Conservation (phyloP, 2,329 filamentous ascomycete genomes). For the Fusarium dlaminii region DNA sequence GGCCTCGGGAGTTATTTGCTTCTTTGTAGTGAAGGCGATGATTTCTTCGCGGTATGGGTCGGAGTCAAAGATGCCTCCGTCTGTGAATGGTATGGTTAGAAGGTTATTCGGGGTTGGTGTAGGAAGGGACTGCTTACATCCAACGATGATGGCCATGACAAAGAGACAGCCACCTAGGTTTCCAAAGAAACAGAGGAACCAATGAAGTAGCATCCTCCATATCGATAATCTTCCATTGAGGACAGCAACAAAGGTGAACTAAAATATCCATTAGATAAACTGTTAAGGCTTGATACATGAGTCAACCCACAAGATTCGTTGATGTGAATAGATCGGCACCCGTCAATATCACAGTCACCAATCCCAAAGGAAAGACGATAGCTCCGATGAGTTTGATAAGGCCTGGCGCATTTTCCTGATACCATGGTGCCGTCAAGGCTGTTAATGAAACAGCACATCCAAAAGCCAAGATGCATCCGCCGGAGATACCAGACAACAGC, state of each 20-base stretch:
- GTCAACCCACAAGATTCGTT: slow-evolving; percentile 25
- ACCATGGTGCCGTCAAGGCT: slow-evolving; percentile 36
- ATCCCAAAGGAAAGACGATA: slow-evolving; percentile 31
- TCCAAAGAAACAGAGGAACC: slow-evolving; percentile 58
- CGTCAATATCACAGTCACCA: slow-evolving; percentile 34
- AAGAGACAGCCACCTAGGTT: slow-evolving; percentile 60
- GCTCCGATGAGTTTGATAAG: slow-evolving; percentile 35
- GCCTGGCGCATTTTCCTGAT: slow-evolving; percentile 37
- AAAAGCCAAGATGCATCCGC: slow-evolving; percentile 30
- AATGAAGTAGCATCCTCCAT: slow-evolving; percentile 45
- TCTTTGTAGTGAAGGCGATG: slow-evolving; percentile 58
- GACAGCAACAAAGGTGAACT: slow-evolving; percentile 38
- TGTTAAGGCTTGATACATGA: accelerated
- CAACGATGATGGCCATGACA: slow-evolving; percentile 57
- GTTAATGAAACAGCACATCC: slow-evolving; percentile 38
- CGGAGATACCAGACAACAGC: slow-evolving; percentile 32
- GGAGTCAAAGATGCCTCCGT: slow-evolving; percentile 54
- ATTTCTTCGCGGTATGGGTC: slow-evolving; percentile 56
- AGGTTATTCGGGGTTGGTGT: no score
- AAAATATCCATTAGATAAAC: not conserved
- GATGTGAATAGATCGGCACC: slow-evolving; percentile 37
- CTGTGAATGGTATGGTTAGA: slow-evolving; percentile 28
- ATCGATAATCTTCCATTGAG: slow-evolving; percentile 31
- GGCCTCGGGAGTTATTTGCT: slow-evolving; percentile 59
- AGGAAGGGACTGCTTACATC: slow-evolving; percentile 33